Evolutionary conservation across 2,329 filamentous ascomycete genomes (phyloP).

Genomic region (Endothia cerciana): DNA sequence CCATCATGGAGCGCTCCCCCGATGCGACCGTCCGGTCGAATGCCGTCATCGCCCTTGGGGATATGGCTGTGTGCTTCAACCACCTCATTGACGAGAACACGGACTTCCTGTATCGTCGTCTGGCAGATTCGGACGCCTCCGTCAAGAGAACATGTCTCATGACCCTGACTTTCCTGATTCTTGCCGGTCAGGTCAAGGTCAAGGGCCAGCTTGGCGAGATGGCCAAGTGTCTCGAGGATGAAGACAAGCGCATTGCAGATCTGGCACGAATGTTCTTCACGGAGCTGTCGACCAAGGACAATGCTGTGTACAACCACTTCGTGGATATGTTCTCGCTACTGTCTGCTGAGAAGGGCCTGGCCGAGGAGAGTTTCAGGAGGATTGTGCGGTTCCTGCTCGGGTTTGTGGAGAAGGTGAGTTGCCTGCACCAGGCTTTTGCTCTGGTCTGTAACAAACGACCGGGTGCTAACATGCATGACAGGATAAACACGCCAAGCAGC

Average conservation of each 20-base stretch:
- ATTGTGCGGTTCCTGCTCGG: slow-evolving; percentile 92
- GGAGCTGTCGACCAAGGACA: slow-evolving; percentile 96
- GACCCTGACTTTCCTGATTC: slow-evolving; percentile 95
- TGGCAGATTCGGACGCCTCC: slow-evolving; percentile 84
- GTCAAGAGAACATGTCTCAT: slow-evolving; percentile 98
- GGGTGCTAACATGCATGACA: slow-evolving; percentile 43
- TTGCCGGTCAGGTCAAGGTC: slow-evolving; percentile 98
- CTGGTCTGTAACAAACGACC: background rate
- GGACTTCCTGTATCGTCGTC: slow-evolving; percentile 91
- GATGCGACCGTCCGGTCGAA: slow-evolving; percentile 94
- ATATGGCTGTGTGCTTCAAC: slow-evolving; percentile 99
- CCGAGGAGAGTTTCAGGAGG: slow-evolving; percentile 82
- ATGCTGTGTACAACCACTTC: slow-evolving; percentile 99
- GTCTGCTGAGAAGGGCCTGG: slow-evolving; percentile 77
- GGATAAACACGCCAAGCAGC: slow-evolving; percentile 97
- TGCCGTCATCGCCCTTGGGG: slow-evolving; percentile 92
- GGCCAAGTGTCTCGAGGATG: slow-evolving; percentile 97
- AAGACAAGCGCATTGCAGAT: slow-evolving; percentile 92
- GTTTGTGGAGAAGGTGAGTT: slow-evolving; percentile 91
- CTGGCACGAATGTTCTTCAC: slow-evolving; percentile 98
- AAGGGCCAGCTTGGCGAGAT: slow-evolving; percentile 98
- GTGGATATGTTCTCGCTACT: slow-evolving; percentile 98
- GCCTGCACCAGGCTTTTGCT: slow-evolving; percentile 32
- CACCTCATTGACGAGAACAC: slow-evolving; percentile 99
- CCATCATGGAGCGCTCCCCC: slow-evolving; percentile 92